Evolutionary conservation across 192 early-diverging fungal genomes (phyloP).

Genomic region (Podila clonocystis): DNA sequence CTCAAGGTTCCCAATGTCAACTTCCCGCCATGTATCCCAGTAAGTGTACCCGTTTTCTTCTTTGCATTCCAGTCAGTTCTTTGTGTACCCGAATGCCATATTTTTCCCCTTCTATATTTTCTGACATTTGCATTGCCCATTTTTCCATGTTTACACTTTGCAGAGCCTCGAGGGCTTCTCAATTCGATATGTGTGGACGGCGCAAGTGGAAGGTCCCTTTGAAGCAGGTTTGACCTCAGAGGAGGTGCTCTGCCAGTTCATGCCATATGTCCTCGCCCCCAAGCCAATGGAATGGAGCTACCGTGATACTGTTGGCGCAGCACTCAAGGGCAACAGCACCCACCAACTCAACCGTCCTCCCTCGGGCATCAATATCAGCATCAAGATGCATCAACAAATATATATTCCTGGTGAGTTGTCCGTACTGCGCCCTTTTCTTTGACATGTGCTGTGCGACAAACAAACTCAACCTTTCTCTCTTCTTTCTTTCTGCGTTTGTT

Average conservation of each 20-base stretch:
- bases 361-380: slow-evolving; percentile 22
- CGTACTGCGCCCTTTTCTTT: neutral
- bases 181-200: slow-evolving; percentile 49
- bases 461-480: neutral
- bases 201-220: slow-evolving; percentile 42
- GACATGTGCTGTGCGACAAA: neutral
- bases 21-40: slow-evolving; percentile 48
- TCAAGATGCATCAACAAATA: slow-evolving; percentile 50
- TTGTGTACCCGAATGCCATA: neutral
- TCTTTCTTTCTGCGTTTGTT: neutral
- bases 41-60: slow-evolving; percentile 10
- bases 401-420: slow-evolving; percentile 36
- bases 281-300: slow-evolving; percentile 48
- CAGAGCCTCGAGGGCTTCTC: slow-evolving; percentile 44
- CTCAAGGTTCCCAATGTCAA: slow-evolving; percentile 51
- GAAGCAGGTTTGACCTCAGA: slow-evolving; percentile 24
- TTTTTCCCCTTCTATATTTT: neutral
- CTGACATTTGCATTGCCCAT: too few species aligned
- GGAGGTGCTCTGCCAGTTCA: slow-evolving; percentile 46
- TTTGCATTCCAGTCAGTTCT: too few species aligned
- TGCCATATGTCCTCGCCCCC: slow-evolving; percentile 39
- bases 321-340: slow-evolving; percentile 25
- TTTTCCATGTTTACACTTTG: too few species aligned
- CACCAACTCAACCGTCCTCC: slow-evolving; percentile 31
- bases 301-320: slow-evolving; percentile 17